A percentile compares a stretch with the other conserved stretches of the same genome.
phyloP scores from a whole-genome alignment of 192 early-diverging fungal species.

The Entomortierella lignicola region DNA sequence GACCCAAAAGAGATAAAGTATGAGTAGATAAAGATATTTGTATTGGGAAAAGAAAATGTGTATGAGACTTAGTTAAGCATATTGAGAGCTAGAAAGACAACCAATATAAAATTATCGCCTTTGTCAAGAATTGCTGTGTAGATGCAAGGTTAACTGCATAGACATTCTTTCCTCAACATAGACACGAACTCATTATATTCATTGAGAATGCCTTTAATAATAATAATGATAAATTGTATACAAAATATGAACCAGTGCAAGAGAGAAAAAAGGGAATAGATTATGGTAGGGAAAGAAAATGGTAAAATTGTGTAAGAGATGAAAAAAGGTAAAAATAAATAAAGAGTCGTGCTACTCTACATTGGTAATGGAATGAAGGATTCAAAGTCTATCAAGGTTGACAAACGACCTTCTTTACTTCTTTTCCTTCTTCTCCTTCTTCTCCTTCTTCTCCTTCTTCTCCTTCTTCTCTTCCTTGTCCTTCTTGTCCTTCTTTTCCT shows the following conservation, averaged over 20 bases:
- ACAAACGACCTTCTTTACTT: constrained; percentile 11
- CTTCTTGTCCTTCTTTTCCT: constrained; percentile 67
- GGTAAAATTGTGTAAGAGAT: too few relatives aligned
- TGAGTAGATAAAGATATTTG: too few relatives aligned
- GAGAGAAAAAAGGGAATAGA: background rate
- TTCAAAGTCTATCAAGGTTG: background rate
- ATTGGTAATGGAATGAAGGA: constrained; percentile 7
- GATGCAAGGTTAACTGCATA: too few relatives aligned
- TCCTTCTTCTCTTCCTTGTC: constrained; percentile 67
- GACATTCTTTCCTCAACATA: too few relatives aligned
- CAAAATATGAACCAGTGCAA: background rate
- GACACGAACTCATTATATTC: too few relatives aligned
- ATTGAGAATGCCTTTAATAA: background rate
- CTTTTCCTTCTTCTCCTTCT: constrained; percentile 41
- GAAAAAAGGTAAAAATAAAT: too few relatives aligned
- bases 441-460: constrained; percentile 45
- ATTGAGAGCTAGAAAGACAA: too few relatives aligned
- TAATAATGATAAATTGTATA: background rate
- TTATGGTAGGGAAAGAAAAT: background rate
- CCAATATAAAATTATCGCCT: too few relatives aligned
- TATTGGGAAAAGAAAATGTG: too few relatives aligned
- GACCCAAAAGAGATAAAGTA: too few relatives aligned
- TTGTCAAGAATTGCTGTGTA: too few relatives aligned
- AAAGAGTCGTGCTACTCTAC: constrained; percentile 11
- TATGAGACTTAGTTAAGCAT: too few relatives aligned